phyloP scores from a whole-genome alignment of 148 eudicot genomes.

The Camellia lanceoleosa region DNA sequence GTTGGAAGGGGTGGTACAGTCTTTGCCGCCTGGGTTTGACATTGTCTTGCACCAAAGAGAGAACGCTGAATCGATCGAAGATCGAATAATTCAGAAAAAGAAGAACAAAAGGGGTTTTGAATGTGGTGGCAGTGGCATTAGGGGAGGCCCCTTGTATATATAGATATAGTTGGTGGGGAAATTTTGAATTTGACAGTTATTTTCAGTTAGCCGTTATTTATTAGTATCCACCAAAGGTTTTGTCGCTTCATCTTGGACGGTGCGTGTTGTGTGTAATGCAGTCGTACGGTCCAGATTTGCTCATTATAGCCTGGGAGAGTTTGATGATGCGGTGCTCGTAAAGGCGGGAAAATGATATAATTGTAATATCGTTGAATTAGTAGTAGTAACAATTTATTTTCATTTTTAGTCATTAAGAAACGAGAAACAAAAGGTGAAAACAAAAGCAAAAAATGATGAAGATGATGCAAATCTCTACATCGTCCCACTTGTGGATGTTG shows the following conservation, averaged over 20 bases:
- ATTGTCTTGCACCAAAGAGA: background rate
- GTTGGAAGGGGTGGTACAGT: background rate
- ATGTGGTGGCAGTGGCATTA: background rate
- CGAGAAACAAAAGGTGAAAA: no score
- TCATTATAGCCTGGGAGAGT: no score
- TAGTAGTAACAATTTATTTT: no score
- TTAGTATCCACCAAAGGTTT: background rate
- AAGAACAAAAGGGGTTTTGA: background rate
- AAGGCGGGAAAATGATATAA: background rate
- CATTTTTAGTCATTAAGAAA: no score
- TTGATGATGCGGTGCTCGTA: no score
- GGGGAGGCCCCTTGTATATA: background rate
- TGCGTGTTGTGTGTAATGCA: background rate
- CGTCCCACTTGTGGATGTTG: no score
- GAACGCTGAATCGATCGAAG: no score
- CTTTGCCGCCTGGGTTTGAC: background rate
- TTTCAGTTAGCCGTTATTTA: slow-evolving; percentile 5
- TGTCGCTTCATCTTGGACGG: background rate
- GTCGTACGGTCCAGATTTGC: background rate
- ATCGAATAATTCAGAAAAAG: no score
- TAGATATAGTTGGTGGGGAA: background rate
- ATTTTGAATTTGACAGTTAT: slow-evolving; percentile 2
- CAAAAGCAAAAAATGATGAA: no score
- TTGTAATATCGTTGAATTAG: no score
- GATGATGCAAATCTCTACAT: no score